Evolutionary conservation across 2,329 filamentous ascomycete species (phyloP), one percentile per base, ranked within the genome.

Genomic region (Aspergillus brunneoviolaceus): DNA sequence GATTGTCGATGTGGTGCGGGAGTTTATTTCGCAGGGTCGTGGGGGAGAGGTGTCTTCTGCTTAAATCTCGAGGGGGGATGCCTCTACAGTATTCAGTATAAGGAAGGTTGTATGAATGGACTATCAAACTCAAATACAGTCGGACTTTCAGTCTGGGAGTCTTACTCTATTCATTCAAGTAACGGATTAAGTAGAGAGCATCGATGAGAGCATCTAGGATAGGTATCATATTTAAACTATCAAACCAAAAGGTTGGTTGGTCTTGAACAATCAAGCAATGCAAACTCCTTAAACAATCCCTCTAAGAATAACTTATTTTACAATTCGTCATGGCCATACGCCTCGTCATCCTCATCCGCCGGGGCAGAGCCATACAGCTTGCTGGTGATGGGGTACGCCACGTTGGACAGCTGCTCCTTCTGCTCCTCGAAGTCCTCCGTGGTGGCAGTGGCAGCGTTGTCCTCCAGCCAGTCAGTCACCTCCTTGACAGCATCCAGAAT

Each of bases 361-460:
- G 83, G 82, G 61, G 82, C 87, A 72, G 84, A 85, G 70, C 86
- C 82, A 84, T 97, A 97, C 74, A 97, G 86, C 88, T 99, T 99
- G 84, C 91, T 96, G 72, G 95, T 99, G 82, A 99, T 99, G 69
- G 95, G 95, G 84, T 98, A 97, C 57, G 95, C 95, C 67, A 97
- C 91, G 79, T 90, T 90, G 72, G 91, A 96, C 69, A 99, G 87
- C 87, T 97, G 97, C 90, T 99, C 94, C 85, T 96, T 96, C 85
- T 98, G 94, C 87, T 99, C 95, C 81, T 97, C 93, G 72, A 98
- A 97, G 84, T 98, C 95, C 83, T 97, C 94, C 61, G 92, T 85
- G 69, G 84, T 87, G 66, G 95, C 95, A 55, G 89, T 89, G 68
- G 89, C 87, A 68, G 87, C 91, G 81, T 97, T 96, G 86, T 96